These are phyloP conservation scores for Fusarium mundagurra DNA, from an alignment of 2,329 filamentous ascomycete genomes.

Conservation along the genomic window DNA sequence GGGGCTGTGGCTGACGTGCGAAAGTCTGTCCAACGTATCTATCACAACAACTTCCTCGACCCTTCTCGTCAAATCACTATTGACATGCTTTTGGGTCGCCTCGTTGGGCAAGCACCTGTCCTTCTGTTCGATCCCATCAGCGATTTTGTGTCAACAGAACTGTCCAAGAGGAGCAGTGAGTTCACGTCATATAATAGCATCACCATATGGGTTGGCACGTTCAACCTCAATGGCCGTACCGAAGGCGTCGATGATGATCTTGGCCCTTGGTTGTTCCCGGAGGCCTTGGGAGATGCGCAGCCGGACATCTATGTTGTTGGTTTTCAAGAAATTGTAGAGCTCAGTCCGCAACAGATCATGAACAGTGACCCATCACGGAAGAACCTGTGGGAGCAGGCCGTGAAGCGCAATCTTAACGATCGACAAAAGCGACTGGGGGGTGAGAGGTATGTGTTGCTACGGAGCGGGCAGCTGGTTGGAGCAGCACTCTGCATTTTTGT, in stretches of 20 bases:
- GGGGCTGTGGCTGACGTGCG: constrained; percentile 94
- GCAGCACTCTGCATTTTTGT: constrained; percentile 94
- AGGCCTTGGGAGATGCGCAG: constrained; percentile 64
- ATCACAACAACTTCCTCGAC: constrained; percentile 98
- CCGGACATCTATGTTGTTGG: constrained; percentile 91
- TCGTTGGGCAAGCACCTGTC: constrained; percentile 85
- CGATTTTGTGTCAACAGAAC: constrained; percentile 83
- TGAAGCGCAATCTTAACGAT: constrained; percentile 79
- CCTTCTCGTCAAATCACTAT: constrained; percentile 94
- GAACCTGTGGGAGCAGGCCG: constrained; percentile 85
- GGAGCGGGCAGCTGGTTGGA: constrained; percentile 93
- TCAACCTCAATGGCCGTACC: constrained; percentile 92
- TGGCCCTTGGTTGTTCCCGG: constrained; percentile 84
- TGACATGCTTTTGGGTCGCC: constrained; percentile 86
- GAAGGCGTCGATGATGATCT: constrained; percentile 82
- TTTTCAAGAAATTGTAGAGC: constrained; percentile 98
- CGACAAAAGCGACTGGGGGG: constrained; percentile 71
- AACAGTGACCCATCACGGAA: constrained; percentile 91
- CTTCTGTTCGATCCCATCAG: constrained; percentile 94
- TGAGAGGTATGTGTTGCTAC: constrained; percentile 86
- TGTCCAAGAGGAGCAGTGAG: constrained; percentile 73
- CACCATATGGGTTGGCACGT: constrained; percentile 86
- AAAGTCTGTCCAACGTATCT: constrained; percentile 92
- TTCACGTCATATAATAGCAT: constrained; percentile 81
- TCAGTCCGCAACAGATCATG: constrained; percentile 99